Evolutionary conservation across 352 stramenopile genomes (phyloP).

Genomic region (Phytopythium cucurbitacearum): DNA sequence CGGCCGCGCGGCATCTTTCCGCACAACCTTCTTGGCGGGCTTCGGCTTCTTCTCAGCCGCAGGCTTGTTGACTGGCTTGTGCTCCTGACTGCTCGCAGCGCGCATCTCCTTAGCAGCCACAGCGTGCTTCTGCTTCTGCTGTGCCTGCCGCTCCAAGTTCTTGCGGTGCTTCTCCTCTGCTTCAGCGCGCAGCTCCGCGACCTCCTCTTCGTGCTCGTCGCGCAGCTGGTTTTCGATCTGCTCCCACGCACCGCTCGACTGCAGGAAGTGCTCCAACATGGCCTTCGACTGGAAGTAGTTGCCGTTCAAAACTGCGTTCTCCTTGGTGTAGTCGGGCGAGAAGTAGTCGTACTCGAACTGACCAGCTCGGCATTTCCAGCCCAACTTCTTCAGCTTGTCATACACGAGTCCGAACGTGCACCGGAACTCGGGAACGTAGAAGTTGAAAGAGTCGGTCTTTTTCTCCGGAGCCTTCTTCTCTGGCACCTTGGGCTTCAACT

Average conservation of each 20-base stretch:
- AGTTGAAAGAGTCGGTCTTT: slow-evolving; percentile 32
- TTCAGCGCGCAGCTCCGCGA: slow-evolving; percentile 48
- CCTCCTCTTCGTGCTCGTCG: slow-evolving; percentile 41
- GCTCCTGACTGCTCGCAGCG: slow-evolving; percentile 12
- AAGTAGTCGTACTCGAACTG: slow-evolving; percentile 85
- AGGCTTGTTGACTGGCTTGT: slow-evolving; percentile 16
- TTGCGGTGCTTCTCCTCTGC: slow-evolving; percentile 36
- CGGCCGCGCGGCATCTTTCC: slow-evolving; percentile 18
- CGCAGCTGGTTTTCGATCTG: slow-evolving; percentile 52
- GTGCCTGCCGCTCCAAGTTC: slow-evolving; percentile 14
- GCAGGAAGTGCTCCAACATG: slow-evolving; percentile 54
- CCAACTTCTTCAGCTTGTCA: slow-evolving; percentile 44
- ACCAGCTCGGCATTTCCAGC: slow-evolving; percentile 54
- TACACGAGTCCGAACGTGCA: slow-evolving; percentile 72
- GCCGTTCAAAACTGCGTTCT: slow-evolving; percentile 39
- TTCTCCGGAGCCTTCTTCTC: slow-evolving; percentile 6
- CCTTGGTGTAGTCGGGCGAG: slow-evolving; percentile 51
- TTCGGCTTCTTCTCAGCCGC: background rate
- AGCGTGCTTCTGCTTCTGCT: slow-evolving; percentile 7
- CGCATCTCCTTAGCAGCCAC: background rate
- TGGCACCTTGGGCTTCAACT: slow-evolving; percentile 10
- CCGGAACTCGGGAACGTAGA: slow-evolving; percentile 54
- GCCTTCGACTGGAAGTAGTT: slow-evolving; percentile 70
- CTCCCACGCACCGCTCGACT: slow-evolving; percentile 50
- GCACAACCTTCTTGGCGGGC: slow-evolving; percentile 15